A percentile compares a stretch with the other conserved stretches of the same genome.
Conservation (phyloP, 2,329 filamentous ascomycete genomes). For the Ambrosiella beaveri region DNA sequence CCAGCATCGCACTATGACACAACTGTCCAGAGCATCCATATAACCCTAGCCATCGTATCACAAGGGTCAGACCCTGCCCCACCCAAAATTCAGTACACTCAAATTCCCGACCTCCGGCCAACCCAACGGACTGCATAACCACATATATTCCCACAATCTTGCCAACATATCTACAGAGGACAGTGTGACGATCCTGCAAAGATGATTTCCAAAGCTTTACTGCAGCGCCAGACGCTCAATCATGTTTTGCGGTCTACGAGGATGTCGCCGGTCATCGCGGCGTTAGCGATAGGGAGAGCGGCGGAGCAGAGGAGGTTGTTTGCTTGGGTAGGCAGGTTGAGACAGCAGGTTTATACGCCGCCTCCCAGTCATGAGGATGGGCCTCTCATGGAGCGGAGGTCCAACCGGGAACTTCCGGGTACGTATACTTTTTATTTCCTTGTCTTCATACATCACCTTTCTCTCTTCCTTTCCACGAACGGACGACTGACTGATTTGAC, state of each 20-base stretch:
- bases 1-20: background rate
- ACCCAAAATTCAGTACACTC: background rate
- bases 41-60: constrained; percentile 1
- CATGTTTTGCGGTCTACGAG: too few relatives aligned
- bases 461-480: background rate
- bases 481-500: background rate
- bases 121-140: background rate
- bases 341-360: constrained; percentile 30
- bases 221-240: too few relatives aligned
- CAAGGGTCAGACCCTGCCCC: background rate
- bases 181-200: too few relatives aligned
- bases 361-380: constrained; percentile 43
- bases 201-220: too few relatives aligned
- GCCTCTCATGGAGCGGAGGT: constrained; percentile 45
- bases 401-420: constrained; percentile 52
- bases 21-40: background rate
- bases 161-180: too few relatives aligned
- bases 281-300: background rate
- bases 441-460: background rate
- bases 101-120: background rate
- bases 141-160: background rate
- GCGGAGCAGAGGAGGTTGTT: background rate
- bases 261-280: too few relatives aligned
- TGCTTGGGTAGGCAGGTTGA: constrained; percentile 18
- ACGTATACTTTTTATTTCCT: constrained; percentile 8